Conservation (phyloP, 176 grass and related monocot genomes). For the Avena eriantha region DNA sequence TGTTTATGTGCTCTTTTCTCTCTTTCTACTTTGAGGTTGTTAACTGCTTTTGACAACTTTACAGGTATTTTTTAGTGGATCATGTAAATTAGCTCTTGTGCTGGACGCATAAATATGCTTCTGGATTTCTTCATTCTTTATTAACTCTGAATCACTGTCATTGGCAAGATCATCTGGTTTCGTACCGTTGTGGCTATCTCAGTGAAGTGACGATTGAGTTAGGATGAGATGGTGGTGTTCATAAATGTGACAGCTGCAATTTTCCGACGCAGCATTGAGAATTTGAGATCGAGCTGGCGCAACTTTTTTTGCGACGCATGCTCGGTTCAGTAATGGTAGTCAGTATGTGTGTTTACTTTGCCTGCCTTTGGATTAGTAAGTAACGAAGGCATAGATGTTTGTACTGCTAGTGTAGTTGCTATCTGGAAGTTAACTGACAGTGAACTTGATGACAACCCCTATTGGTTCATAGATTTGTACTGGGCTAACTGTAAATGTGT, state of each 20-base stretch:
- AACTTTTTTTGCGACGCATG: constrained; percentile 58
- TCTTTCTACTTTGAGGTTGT: neutral
- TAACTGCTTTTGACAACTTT: constrained; percentile 33
- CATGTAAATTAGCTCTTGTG: constrained; percentile 69
- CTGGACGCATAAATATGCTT: constrained; percentile 56
- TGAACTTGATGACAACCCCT: neutral
- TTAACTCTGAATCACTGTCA: constrained; percentile 50
- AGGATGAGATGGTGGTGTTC: constrained; percentile 33
- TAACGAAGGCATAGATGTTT: constrained; percentile 45
- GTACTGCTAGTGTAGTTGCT: constrained; percentile 45
- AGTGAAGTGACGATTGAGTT: constrained; percentile 16
- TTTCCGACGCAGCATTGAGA: constrained; percentile 55
- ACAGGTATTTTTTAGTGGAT: constrained; percentile 57
- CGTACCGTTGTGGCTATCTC: constrained; percentile 24
- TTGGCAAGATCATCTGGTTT: constrained; percentile 39
- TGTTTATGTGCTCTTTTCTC: neutral
- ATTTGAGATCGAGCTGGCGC: constrained; percentile 52
- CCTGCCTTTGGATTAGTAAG: constrained; percentile 10
- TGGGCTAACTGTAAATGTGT: constrained; percentile 51
- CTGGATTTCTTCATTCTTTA: constrained; percentile 56
- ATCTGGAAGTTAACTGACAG: constrained; percentile 18
- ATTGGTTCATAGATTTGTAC: constrained; percentile 32
- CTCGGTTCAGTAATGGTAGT: constrained; percentile 51
- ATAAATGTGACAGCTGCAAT: constrained; percentile 50
- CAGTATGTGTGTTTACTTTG: constrained; percentile 34